Evolutionary conservation across 2,329 filamentous ascomycete genomes (phyloP).

Genomic region (Epichloe hybrida): DNA sequence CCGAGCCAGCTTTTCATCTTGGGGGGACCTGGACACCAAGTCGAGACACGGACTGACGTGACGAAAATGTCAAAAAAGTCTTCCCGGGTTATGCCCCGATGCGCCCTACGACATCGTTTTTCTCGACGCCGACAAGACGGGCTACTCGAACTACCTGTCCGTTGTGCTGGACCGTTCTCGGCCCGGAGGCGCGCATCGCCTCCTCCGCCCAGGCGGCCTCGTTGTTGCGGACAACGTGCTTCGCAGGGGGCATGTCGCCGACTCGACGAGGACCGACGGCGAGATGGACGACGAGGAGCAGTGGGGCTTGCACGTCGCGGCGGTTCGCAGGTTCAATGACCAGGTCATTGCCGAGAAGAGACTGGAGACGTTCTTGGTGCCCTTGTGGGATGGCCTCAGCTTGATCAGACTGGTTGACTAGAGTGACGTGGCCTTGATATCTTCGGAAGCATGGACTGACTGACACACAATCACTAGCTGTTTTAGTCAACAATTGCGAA

Average conservation of each 20-base stretch:
- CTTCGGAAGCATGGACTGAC: not conserved
- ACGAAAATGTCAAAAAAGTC: constrained; percentile 15
- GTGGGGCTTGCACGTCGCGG: constrained; percentile 11
- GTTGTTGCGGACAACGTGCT: constrained; percentile 43
- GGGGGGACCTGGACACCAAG: too few species aligned
- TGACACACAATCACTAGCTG: too few species aligned
- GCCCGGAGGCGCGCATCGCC: constrained; percentile 22
- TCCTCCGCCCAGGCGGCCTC: constrained; percentile 35
- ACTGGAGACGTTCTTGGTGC: constrained; percentile 27
- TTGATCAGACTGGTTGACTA: constrained; percentile 26
- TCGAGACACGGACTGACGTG: too few species aligned
- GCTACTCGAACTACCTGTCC: constrained; percentile 34
- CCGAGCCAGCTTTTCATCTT: not conserved
- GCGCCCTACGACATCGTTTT: constrained; percentile 39
- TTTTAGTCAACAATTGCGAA: too few species aligned
- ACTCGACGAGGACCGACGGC: constrained; percentile 8
- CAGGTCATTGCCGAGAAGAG: constrained; percentile 18
- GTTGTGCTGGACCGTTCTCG: constrained; percentile 30
- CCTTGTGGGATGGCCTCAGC: constrained; percentile 30
- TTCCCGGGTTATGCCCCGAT: constrained; percentile 15
- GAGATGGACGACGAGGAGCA: constrained; percentile 2
- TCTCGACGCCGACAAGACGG: constrained; percentile 39
- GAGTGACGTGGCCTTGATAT: not conserved
- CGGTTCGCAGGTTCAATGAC: constrained; percentile 23
- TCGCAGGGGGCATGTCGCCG: constrained; percentile 32